These are phyloP conservation scores for Agaricus subrufescens DNA, from an alignment of 768 basidiomycete species.

Conservation along the genomic window DNA sequence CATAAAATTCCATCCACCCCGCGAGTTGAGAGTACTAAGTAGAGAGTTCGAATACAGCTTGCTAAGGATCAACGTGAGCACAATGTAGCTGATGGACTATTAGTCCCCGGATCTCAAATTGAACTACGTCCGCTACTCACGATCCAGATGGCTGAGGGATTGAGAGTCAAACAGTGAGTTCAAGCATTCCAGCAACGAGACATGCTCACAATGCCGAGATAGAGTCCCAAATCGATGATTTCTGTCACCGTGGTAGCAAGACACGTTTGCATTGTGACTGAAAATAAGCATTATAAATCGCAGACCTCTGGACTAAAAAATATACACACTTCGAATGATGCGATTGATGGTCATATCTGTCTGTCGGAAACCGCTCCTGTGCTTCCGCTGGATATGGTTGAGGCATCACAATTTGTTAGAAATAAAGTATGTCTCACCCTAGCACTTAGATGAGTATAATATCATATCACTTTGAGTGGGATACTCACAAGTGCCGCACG, in stretches of 20 bases:
- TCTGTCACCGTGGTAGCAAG: slow-evolving; percentile 29
- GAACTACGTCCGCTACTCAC: neutral
- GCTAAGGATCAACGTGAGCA: slow-evolving; percentile 32
- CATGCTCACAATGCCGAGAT: slow-evolving; percentile 20
- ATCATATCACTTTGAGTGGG: neutral
- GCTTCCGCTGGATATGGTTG: slow-evolving; percentile 22
- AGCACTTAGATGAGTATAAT: neutral
- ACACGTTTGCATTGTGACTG: slow-evolving; percentile 34
- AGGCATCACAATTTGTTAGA: neutral
- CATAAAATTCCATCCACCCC: slow-evolving; percentile 1
- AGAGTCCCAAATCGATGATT: slow-evolving; percentile 26
- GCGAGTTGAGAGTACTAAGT: slow-evolving; percentile 32
- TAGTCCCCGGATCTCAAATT: neutral
- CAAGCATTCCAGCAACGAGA: neutral
- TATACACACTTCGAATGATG: slow-evolving; percentile 32
- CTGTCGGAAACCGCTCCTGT: slow-evolving; percentile 35
- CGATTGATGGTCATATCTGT: slow-evolving; percentile 38
- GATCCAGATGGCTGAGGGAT: slow-evolving; percentile 11
- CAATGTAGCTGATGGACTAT: slow-evolving; percentile 23
- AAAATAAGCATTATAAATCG: neutral
- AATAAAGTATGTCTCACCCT: slow-evolving; percentile 3
- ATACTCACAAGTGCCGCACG: slow-evolving; percentile 36
- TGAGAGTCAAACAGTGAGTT: neutral
- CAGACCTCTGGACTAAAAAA: too few species aligned
- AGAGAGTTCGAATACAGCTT: slow-evolving; percentile 39